phyloP scores from a whole-genome alignment of 768 basidiomycete species.

The Strobilomyces dryophilus region DNA sequence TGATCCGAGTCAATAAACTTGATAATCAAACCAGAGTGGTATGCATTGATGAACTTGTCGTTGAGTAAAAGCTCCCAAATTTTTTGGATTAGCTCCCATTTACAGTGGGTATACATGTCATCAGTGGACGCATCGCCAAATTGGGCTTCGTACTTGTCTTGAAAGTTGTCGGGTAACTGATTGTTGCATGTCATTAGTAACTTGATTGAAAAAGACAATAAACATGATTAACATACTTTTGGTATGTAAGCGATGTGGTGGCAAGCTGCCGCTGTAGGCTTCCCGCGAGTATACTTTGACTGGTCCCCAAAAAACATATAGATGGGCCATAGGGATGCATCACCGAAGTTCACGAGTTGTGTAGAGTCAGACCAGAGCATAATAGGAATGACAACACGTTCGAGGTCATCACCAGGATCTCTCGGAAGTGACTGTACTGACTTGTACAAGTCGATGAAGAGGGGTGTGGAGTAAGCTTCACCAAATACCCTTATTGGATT shows the following conservation, averaged over 20 bases:
- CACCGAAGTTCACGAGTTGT: not conserved
- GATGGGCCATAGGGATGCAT: not conserved
- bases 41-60: slow-evolving; percentile 12
- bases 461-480: not conserved
- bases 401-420: not conserved
- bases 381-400: not conserved
- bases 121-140: not conserved
- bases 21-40: slow-evolving; percentile 14
- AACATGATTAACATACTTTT: not conserved
- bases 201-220: too few relatives aligned
- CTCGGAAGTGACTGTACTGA: not conserved
- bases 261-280: not conserved
- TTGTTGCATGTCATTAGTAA: not conserved
- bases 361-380: not conserved
- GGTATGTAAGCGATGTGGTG: not conserved
- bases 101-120: slow-evolving; percentile 10
- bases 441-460: too few relatives aligned
- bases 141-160: not conserved
- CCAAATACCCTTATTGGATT: not conserved
- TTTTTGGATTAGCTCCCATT: slow-evolving; percentile 16
- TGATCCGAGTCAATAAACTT: slow-evolving; percentile 12
- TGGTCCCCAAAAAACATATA: not conserved
- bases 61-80: slow-evolving; percentile 14
- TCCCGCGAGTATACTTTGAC: not conserved
- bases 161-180: not conserved